A percentile compares a stretch with the other conserved stretches of the same genome.
These are phyloP conservation scores for Solanum sejunctum DNA, from an alignment of 257 asterid genomes.

Conservation along the genomic window DNA sequence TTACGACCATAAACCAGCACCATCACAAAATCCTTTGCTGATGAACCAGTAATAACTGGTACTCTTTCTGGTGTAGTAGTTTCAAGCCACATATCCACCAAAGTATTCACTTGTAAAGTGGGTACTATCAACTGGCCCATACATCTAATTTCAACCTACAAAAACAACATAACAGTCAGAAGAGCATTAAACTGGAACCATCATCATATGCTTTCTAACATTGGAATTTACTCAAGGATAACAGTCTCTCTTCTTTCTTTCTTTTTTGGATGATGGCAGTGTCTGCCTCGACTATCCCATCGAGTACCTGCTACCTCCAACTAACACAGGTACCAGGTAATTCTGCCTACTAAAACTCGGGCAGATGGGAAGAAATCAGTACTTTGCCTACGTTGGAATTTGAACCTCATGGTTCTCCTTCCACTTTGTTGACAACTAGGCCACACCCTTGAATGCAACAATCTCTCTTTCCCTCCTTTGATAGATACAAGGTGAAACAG, in stretches of 20 bases:
- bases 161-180: not conserved
- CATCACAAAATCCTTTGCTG: constrained; percentile 68
- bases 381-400: not conserved
- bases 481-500: not conserved
- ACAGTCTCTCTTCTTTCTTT: not conserved
- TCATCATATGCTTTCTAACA: not conserved
- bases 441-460: not conserved
- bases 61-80: constrained; percentile 26
- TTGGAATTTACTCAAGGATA: not conserved
- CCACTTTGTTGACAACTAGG: not conserved
- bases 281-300: not conserved
- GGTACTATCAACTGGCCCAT: constrained; percentile 46
- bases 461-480: not conserved
- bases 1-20: constrained; percentile 43
- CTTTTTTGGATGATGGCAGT: not conserved
- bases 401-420: not conserved
- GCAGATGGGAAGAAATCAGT: not conserved
- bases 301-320: not conserved
- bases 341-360: not conserved
- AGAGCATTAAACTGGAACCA: not conserved
- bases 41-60: constrained; percentile 38
- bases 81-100: constrained; percentile 51
- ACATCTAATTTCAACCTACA: constrained; percentile 55
- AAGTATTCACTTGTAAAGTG: constrained; percentile 25
- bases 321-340: not conserved